phyloP scores from a whole-genome alignment of 208 protist genomes.

The Crithidia sp. region DNA sequence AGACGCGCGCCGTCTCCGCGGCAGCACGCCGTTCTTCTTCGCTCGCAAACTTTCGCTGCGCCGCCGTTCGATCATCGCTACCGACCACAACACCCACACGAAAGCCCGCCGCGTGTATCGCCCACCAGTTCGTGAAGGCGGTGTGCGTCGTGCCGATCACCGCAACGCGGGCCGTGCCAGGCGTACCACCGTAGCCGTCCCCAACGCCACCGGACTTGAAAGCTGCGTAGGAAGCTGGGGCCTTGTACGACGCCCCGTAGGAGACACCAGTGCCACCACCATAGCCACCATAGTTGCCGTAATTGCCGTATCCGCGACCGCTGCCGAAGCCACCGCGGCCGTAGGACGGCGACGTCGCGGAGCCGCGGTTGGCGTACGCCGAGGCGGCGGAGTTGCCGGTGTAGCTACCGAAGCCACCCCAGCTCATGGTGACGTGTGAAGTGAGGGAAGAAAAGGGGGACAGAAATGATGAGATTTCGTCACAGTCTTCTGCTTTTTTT shows the following conservation, averaged over 20 bases:
- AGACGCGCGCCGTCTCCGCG: constrained; percentile 24
- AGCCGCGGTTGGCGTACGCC: constrained; percentile 1
- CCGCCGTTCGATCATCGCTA: constrained; percentile 8
- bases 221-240: not conserved
- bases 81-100: constrained; percentile 28
- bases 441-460: not conserved
- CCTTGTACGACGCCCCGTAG: not conserved
- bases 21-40: constrained; percentile 7
- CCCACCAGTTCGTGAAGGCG: constrained; percentile 21
- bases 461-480: constrained; percentile 1
- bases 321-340: not conserved
- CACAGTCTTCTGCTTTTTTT: too few species aligned
- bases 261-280: not conserved
- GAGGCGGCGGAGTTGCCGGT: not conserved
- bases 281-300: not conserved
- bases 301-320: not conserved
- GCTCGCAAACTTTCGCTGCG: not conserved
- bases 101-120: constrained; percentile 28
- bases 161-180: constrained; percentile 26
- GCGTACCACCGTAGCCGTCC: not conserved
- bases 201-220: not conserved
- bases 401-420: constrained; percentile 23
- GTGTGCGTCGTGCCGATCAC: constrained; percentile 13
- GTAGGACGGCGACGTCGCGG: not conserved
- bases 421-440: constrained; percentile 13